These are phyloP conservation scores for Suhomyces choctaworum DNA, from an alignment of 1,139 yeast species.

Conservation along the genomic window DNA sequence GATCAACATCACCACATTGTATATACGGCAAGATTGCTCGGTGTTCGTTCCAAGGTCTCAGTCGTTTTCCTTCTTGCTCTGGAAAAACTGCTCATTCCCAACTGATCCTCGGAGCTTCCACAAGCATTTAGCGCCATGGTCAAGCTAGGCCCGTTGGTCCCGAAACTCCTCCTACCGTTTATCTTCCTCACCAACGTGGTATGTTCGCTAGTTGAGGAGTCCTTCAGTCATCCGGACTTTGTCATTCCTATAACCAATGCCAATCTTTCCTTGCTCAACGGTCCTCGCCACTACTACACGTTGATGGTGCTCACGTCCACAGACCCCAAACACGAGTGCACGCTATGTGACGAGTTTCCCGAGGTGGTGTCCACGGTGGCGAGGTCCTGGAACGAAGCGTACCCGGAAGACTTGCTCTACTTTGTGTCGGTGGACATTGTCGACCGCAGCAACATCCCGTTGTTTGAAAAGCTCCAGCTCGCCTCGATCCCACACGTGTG, in stretches of 20 bases:
- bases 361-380: slow-evolving; percentile 43
- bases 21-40: too few species aligned
- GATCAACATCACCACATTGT: too few species aligned
- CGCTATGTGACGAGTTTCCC: slow-evolving; percentile 41
- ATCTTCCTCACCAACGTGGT: slow-evolving; percentile 1
- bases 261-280: slow-evolving; percentile 33
- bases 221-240: slow-evolving; percentile 16
- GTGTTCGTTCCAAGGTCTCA: too few species aligned
- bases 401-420: slow-evolving; percentile 40
- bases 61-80: too few species aligned
- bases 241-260: slow-evolving; percentile 34
- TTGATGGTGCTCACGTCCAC: slow-evolving; percentile 48
- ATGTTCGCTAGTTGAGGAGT: not conserved
- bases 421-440: slow-evolving; percentile 55
- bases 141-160: too few species aligned
- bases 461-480: slow-evolving; percentile 43
- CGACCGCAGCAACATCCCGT: slow-evolving; percentile 33
- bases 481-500: slow-evolving; percentile 62
- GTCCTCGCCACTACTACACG: slow-evolving; percentile 42
- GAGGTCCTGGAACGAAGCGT: slow-evolving; percentile 43
- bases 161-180: not conserved
- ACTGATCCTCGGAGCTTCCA: too few species aligned
- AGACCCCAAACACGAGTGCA: slow-evolving; percentile 38
- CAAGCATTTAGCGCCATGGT: too few species aligned
- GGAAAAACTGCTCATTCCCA: too few species aligned